Evolutionary conservation across 116 monocot genomes (phyloP).

Genomic region (Cymodocea nodosa): DNA sequence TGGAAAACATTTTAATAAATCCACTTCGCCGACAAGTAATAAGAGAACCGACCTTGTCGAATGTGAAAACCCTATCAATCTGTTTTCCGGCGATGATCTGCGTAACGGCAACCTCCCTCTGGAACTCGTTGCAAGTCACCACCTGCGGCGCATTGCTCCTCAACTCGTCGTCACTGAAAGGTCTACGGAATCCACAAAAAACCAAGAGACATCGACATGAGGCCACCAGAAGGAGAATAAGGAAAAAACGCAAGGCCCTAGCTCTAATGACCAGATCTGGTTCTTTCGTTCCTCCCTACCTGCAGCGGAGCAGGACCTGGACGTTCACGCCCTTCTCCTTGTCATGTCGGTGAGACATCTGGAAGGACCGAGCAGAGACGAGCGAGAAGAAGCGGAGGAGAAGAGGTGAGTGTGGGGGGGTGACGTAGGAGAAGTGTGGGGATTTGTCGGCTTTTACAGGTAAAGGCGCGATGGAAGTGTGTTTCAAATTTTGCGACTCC

Average conservation of each 20-base stretch:
- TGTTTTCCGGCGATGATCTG: conserved; percentile 77
- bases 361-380: background rate
- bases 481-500: conserved; percentile 1
- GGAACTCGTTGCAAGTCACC: conserved; percentile 77
- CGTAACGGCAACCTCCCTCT: conserved; percentile 68
- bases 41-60: conserved; percentile 64
- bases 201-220: background rate
- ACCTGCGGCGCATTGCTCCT: conserved; percentile 79
- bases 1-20: background rate
- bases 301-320: conserved; percentile 96
- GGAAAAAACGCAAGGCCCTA: background rate
- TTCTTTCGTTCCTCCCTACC: conserved; percentile 26
- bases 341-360: conserved; percentile 48
- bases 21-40: background rate
- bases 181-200: conserved; percentile 25
- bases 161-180: conserved; percentile 82
- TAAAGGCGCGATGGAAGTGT: conserved; percentile 1
- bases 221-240: background rate
- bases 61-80: conserved; percentile 72
- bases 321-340: conserved; percentile 99
- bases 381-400: background rate
- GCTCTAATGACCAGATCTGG: background rate
- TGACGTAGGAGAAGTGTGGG: no score
- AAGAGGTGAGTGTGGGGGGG: no score
- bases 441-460: no score